Evolutionary conservation across 139 green algal genomes (phyloP).

Genomic region (Edaphochlamys debaryana): DNA sequence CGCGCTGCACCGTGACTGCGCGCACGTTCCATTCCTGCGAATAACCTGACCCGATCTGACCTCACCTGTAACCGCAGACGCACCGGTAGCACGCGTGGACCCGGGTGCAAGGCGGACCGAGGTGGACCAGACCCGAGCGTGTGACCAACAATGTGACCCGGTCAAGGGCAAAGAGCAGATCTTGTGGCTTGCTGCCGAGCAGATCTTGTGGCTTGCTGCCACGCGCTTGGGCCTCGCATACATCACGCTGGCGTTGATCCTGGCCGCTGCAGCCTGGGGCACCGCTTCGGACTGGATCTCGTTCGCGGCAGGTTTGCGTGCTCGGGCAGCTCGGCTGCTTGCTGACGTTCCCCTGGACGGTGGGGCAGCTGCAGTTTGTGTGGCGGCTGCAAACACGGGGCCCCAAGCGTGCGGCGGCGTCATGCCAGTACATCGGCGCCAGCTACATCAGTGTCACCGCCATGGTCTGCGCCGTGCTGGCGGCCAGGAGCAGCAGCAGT

Average conservation of each 20-base stretch:
- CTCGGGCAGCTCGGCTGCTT: too few relatives aligned
- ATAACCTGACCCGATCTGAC: too few relatives aligned
- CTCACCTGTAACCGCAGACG: too few relatives aligned
- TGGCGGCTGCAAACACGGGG: neutral
- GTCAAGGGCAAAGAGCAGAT: neutral
- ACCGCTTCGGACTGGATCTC: neutral
- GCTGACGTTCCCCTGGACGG: neutral
- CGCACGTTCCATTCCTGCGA: too few relatives aligned
- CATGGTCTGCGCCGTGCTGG: neutral
- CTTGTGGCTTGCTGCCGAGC: neutral
- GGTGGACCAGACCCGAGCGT: too few relatives aligned
- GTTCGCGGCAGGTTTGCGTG: neutral
- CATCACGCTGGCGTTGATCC: neutral
- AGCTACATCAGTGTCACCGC: neutral
- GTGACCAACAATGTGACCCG: too few relatives aligned
- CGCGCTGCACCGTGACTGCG: too few relatives aligned
- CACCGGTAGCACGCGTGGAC: too few relatives aligned
- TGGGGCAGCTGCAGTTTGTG: neutral
- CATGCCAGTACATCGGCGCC: neutral
- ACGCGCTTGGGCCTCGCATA: neutral
- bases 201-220: neutral
- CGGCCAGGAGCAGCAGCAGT: neutral
- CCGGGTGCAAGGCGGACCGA: too few relatives aligned
- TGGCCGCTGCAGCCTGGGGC: neutral
- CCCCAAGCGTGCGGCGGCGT: neutral